Conservation (phyloP, 768 basidiomycete species). For the Mycena crocata region DNA sequence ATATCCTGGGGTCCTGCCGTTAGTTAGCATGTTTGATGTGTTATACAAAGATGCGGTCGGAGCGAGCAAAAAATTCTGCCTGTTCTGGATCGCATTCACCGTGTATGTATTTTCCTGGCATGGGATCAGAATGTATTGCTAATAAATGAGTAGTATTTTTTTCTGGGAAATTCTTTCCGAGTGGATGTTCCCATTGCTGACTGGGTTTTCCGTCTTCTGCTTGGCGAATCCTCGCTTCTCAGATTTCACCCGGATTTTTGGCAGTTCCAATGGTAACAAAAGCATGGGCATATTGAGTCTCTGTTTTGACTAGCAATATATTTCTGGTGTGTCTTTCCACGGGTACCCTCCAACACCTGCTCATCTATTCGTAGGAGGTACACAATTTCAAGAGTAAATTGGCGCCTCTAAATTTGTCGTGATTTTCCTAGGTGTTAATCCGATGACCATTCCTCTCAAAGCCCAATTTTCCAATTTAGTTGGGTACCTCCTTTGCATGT, state of each 20-base stretch:
- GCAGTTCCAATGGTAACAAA: constrained; percentile 74
- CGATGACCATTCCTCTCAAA: constrained; percentile 63
- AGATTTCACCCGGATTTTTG: constrained; percentile 69
- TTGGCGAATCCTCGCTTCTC: constrained; percentile 59
- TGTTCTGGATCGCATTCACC: constrained; percentile 62
- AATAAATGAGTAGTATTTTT: constrained; percentile 49
- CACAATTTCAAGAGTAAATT: background rate
- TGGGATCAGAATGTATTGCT: background rate
- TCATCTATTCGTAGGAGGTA: constrained; percentile 15
- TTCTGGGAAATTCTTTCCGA: constrained; percentile 63
- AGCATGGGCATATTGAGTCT: constrained; percentile 67
- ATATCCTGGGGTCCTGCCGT: constrained; percentile 58
- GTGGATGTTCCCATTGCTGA: constrained; percentile 72
- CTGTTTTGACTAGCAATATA: constrained; percentile 74
- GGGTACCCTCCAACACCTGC: background rate
- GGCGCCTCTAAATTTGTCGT: constrained; percentile 8
- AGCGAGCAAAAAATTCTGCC: constrained; percentile 54
- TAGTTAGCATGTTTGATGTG: constrained; percentile 62
- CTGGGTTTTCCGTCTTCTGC: constrained; percentile 68
- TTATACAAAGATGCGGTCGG: constrained; percentile 55
- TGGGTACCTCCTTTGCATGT: constrained; percentile 64
- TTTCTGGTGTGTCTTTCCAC: constrained; percentile 47
- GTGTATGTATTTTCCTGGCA: constrained; percentile 52
- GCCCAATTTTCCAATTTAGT: constrained; percentile 62
- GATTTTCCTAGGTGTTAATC: constrained; percentile 47